Conservation (phyloP, 2,329 filamentous ascomycete genomes). For the Alternaria longipes region DNA sequence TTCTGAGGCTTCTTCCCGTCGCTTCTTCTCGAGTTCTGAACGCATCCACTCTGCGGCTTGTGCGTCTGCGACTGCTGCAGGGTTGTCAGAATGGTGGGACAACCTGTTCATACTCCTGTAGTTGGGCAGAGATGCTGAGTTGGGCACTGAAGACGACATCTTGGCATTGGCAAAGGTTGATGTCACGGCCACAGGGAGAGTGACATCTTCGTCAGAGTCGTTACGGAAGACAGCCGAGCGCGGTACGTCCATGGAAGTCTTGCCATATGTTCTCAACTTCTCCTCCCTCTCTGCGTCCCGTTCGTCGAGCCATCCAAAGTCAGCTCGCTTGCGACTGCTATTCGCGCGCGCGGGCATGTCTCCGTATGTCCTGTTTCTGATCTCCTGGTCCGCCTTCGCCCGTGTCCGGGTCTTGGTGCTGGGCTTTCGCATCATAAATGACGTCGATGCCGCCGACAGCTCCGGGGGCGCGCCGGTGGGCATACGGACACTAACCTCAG, state of each 20-base stretch:
- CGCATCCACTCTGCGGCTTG: constrained; percentile 57
- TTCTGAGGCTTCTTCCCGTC: constrained; percentile 35
- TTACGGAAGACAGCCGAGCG: constrained; percentile 27
- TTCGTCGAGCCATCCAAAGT: constrained; percentile 33
- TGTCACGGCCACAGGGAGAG: constrained; percentile 54
- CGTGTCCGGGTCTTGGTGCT: constrained; percentile 35
- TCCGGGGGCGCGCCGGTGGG: constrained; percentile 45
- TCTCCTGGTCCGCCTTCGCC: constrained; percentile 36
- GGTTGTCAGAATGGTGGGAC: constrained; percentile 49
- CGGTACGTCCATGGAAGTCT: constrained; percentile 32
- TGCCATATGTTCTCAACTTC: constrained; percentile 32
- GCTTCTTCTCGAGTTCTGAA: constrained; percentile 55
- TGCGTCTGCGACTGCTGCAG: constrained; percentile 51
- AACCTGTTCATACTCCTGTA: constrained; percentile 26
- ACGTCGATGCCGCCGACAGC: constrained; percentile 31
- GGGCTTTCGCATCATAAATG: constrained; percentile 35
- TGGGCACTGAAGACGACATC: constrained; percentile 54
- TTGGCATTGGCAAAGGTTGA: constrained; percentile 53
- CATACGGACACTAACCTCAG: constrained; percentile 36
- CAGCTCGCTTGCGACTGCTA: constrained; percentile 45
- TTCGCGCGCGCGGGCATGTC: constrained; percentile 43
- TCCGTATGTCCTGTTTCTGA: constrained; percentile 17
- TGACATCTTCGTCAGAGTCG: constrained; percentile 49
- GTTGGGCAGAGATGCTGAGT: constrained; percentile 53
- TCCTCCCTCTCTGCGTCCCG: constrained; percentile 35